Evolutionary conservation across 2,329 filamentous ascomycete species (phyloP).

Genomic region (Hypoxylon sp.): DNA sequence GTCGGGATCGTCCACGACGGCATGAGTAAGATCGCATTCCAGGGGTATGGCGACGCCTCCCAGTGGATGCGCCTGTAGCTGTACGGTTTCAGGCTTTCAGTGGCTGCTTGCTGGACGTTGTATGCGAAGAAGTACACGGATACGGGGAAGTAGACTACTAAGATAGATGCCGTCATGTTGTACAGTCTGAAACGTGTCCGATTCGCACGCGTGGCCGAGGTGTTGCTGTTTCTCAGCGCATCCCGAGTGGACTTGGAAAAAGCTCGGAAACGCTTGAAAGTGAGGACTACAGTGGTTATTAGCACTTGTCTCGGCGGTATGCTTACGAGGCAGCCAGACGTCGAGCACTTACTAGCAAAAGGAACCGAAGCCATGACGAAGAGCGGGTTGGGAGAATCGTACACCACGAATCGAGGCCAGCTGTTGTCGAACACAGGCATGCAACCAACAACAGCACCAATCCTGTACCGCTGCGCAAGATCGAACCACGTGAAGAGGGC

Average conservation of each 20-base stretch:
- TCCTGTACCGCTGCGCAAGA: conserved; percentile 56
- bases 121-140: conserved; percentile 51
- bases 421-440: conserved; percentile 53
- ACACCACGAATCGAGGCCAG: conserved; percentile 60
- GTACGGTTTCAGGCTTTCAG: conserved; percentile 47
- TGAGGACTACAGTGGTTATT: conserved; percentile 45
- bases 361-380: conserved; percentile 55
- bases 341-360: conserved; percentile 57
- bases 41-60: conserved; percentile 50
- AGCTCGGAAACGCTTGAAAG: conserved; percentile 58
- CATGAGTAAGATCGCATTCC: conserved; percentile 58
- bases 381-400: conserved; percentile 55
- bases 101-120: conserved; percentile 50
- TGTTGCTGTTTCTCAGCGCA: conserved; percentile 52
- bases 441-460: conserved; percentile 62
- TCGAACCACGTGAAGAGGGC: conserved; percentile 58
- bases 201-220: conserved; percentile 53
- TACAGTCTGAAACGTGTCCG: conserved; percentile 63
- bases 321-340: no score
- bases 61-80: conserved; percentile 55
- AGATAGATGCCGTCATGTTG: conserved; percentile 61
- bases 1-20: conserved; percentile 53
- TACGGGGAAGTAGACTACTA: conserved; percentile 61
- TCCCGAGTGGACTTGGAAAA: conserved; percentile 54
- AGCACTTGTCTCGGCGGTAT: conserved; percentile 9